Evolutionary conservation across 2,329 filamentous ascomycete species (phyloP).

Genomic region (Byssoonygena ceratinophila): DNA sequence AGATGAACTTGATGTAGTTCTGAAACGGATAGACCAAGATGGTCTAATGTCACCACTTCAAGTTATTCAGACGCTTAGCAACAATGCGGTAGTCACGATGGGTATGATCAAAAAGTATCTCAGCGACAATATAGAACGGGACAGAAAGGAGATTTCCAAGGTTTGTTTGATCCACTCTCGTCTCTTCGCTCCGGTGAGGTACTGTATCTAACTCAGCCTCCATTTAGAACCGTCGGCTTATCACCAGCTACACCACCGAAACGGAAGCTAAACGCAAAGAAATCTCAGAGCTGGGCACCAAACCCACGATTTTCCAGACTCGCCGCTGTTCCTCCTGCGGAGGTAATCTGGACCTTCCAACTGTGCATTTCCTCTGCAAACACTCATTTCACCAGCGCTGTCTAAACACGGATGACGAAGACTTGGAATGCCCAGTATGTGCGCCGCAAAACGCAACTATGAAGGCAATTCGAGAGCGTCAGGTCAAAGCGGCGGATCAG

Average conservation of each 20-base stretch:
- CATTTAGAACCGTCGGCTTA: slow-evolving; percentile 62
- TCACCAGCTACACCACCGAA: slow-evolving; percentile 71
- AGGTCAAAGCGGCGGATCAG: slow-evolving; percentile 73
- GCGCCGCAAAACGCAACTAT: slow-evolving; percentile 77
- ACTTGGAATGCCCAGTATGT: slow-evolving; percentile 77
- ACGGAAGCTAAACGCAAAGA: slow-evolving; percentile 70
- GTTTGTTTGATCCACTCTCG: slow-evolving; percentile 23
- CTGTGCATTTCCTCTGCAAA: slow-evolving; percentile 92
- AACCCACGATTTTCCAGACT: slow-evolving; percentile 81
- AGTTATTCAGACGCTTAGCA: slow-evolving; percentile 81
- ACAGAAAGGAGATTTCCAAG: slow-evolving; percentile 72
- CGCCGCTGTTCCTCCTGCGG: slow-evolving; percentile 78
- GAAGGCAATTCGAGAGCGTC: slow-evolving; percentile 70
- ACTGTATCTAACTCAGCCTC: background rate
- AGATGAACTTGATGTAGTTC: slow-evolving; percentile 67
- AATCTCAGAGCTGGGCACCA: slow-evolving; percentile 62
- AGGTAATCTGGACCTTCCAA: slow-evolving; percentile 68
- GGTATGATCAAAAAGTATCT: slow-evolving; percentile 94
- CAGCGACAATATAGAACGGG: slow-evolving; percentile 73
- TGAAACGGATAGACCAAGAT: slow-evolving; percentile 79
- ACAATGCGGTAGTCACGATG: slow-evolving; percentile 81
- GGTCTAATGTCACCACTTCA: slow-evolving; percentile 91
- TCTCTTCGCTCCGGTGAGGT: background rate
- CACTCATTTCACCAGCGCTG: slow-evolving; percentile 94
- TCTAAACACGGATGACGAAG: slow-evolving; percentile 55